Evolutionary conservation across 768 basidiomycete species (phyloP).

Genomic region (Amanita molliuscula): DNA sequence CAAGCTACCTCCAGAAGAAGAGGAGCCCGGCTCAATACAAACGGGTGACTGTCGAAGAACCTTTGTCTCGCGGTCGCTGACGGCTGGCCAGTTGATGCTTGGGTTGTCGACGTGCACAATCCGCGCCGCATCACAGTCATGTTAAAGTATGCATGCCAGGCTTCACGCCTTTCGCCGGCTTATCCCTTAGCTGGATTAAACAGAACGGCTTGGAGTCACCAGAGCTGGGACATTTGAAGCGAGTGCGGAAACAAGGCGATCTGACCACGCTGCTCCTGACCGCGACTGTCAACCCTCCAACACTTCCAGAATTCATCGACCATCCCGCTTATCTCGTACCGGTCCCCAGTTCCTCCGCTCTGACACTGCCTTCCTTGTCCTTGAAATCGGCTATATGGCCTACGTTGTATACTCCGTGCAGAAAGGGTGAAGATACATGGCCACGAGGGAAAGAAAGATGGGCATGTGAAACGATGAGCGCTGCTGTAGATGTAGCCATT

Average conservation of each 20-base stretch:
- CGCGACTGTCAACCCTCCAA: slow-evolving; percentile 28
- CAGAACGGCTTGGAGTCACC: slow-evolving; percentile 48
- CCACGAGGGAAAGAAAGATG: slow-evolving; percentile 55
- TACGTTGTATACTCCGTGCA: slow-evolving; percentile 58
- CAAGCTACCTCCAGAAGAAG: slow-evolving; percentile 56
- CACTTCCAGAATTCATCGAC: slow-evolving; percentile 37
- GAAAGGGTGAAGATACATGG: slow-evolving; percentile 67
- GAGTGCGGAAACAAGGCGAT: slow-evolving; percentile 46
- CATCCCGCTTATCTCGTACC: slow-evolving; percentile 40
- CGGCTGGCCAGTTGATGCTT: slow-evolving; percentile 45
- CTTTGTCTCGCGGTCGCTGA: not conserved
- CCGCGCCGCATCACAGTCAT: slow-evolving; percentile 45
- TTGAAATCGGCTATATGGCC: slow-evolving; percentile 82
- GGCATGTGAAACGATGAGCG: slow-evolving; percentile 61
- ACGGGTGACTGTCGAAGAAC: slow-evolving; percentile 21
- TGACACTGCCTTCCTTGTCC: slow-evolving; percentile 52
- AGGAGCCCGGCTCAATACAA: slow-evolving; percentile 41
- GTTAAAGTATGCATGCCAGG: slow-evolving; percentile 39
- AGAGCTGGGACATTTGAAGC: slow-evolving; percentile 65
- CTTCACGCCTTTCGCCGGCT: not conserved
- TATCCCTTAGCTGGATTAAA: slow-evolving; percentile 58
- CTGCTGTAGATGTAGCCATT: slow-evolving; percentile 38
- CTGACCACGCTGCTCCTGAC: slow-evolving; percentile 47
- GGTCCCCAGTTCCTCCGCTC: slow-evolving; percentile 61
- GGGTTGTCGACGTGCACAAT: slow-evolving; percentile 70